Evolutionary conservation across 306 rosid species (phyloP).

Genomic region (Lotus japonicus): DNA sequence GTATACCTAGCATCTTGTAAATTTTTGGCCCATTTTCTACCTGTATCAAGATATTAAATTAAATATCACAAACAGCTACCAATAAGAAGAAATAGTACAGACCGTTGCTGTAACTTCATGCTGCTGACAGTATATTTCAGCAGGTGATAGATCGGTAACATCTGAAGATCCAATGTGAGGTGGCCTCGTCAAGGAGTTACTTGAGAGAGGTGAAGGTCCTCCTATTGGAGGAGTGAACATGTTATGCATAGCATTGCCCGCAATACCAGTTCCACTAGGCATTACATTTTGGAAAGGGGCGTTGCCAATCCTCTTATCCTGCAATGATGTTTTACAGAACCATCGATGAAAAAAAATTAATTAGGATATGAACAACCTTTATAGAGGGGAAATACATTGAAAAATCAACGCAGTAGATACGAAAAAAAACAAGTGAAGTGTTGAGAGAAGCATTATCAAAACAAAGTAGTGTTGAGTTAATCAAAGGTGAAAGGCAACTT

Average conservation of each 20-base stretch:
- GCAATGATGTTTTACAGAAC: conserved; percentile 21
- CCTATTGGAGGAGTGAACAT: conserved; percentile 50
- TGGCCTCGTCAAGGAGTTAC: conserved; percentile 49
- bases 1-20: background rate
- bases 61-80: background rate
- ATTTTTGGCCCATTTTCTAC: background rate
- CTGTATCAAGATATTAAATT: conserved; percentile 3
- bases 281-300: conserved; percentile 53
- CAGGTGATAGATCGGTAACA: conserved; percentile 62
- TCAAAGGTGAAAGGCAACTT: background rate
- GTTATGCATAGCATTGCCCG: conserved; percentile 57
- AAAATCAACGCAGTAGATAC: background rate
- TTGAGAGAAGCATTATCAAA: conserved; percentile 1
- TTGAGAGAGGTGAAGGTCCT: conserved; percentile 55
- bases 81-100: conserved; percentile 22
- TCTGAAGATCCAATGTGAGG: conserved; percentile 51
- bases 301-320: conserved; percentile 63
- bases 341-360: background rate
- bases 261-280: conserved; percentile 50
- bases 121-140: conserved; percentile 75
- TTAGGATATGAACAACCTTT: background rate
- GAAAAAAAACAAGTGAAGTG: background rate
- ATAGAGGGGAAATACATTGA: background rate
- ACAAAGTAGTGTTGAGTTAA: background rate
- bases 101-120: conserved; percentile 96